Evolutionary conservation across 139 green algal genomes (phyloP).

Genomic region (Astrephomene gubernaculifera): DNA sequence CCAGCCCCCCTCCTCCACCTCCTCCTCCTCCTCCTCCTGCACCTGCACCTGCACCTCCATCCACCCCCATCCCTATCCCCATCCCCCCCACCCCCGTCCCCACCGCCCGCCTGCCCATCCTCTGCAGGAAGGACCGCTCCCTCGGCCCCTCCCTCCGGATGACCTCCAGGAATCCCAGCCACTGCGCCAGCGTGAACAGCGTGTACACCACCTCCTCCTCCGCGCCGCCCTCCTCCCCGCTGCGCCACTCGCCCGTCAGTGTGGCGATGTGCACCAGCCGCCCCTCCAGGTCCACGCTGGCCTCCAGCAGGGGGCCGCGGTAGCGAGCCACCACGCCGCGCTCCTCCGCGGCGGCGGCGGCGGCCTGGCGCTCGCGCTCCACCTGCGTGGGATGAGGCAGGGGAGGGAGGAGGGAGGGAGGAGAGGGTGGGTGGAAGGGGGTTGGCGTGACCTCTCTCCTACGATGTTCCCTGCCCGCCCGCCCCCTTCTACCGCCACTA

Average conservation of each 20-base stretch:
- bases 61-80: too few relatives aligned
- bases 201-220: slow-evolving; percentile 65
- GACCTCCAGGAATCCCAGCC: slow-evolving; percentile 79
- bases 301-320: slow-evolving; percentile 73
- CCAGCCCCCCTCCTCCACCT: background rate
- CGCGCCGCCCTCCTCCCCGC: background rate
- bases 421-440: slow-evolving; percentile 34
- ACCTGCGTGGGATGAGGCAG: background rate
- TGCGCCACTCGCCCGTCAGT: slow-evolving; percentile 47
- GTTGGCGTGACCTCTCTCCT: background rate
- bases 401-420: slow-evolving; percentile 31
- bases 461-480: background rate
- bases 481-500: background rate
- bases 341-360: slow-evolving; percentile 3
- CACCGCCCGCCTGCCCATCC: background rate
- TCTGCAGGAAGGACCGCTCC: slow-evolving; percentile 62
- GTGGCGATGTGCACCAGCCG: slow-evolving; percentile 72
- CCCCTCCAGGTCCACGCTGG: slow-evolving; percentile 67
- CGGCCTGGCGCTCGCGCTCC: slow-evolving; percentile 21
- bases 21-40: too few relatives aligned
- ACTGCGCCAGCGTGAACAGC: slow-evolving; percentile 70
- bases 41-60: too few relatives aligned
- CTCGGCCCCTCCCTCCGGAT: slow-evolving; percentile 71
- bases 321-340: slow-evolving; percentile 19
- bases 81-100: background rate